Conservation (phyloP, 306 rosid species). For the Urtica urens region DNA sequence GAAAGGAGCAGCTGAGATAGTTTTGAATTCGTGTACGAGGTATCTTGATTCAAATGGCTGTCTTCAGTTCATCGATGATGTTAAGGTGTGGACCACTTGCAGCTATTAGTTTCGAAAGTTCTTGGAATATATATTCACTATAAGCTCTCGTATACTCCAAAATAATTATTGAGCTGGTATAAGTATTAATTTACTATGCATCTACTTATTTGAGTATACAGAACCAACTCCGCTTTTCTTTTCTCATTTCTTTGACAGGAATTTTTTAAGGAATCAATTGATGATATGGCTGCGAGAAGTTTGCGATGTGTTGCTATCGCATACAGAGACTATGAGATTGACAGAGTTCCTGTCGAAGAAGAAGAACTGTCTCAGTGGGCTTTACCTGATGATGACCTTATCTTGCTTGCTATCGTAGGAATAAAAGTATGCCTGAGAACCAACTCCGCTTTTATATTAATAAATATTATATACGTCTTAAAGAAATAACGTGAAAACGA, state of each 20-base stretch:
- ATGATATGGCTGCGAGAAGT: slow-evolving; percentile 84
- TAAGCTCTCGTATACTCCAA: too few species aligned
- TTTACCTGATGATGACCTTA: slow-evolving; percentile 72
- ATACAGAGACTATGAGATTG: slow-evolving; percentile 55
- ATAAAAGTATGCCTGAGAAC: slow-evolving; percentile 68
- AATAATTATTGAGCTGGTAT: neutral
- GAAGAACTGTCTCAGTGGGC: slow-evolving; percentile 59
- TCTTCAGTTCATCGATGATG: slow-evolving; percentile 36
- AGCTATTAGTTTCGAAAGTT: too few species aligned
- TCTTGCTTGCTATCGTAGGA: slow-evolving; percentile 86
- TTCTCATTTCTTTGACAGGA: slow-evolving; percentile 31
- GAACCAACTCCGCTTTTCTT: neutral
- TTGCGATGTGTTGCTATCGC: slow-evolving; percentile 94
- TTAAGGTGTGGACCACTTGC: slow-evolving; percentile 50
- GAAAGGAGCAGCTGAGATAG: slow-evolving; percentile 99
- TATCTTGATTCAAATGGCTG: slow-evolving; percentile 67
- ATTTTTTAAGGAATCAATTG: slow-evolving; percentile 45
- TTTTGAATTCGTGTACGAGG: slow-evolving; percentile 50
- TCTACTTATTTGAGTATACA: neutral
- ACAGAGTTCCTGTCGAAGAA: slow-evolving; percentile 55
- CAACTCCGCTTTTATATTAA: slow-evolving; percentile 13
- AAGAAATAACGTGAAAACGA: neutral
- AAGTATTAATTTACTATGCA: neutral
- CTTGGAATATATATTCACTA: too few species aligned
- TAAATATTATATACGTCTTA: slow-evolving; percentile 5